Base-by-base conservation (phyloP, 139 green algal species). In the Trebouxia sp. region DNA sequence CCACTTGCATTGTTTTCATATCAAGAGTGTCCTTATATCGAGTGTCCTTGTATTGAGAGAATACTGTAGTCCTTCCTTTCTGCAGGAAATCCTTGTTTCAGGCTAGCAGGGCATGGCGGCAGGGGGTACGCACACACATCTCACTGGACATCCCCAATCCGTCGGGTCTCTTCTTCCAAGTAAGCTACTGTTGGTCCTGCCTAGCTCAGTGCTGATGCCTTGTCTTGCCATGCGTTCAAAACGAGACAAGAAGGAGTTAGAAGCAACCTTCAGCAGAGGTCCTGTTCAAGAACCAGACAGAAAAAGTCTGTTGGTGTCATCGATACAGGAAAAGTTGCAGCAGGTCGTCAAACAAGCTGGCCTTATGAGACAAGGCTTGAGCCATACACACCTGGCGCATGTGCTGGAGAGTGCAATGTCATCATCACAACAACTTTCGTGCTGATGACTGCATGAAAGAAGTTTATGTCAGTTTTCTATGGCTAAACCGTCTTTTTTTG, bases 41-140 rank as follows among this genome's bases (percentile, higher is more conserved):
- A 67, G 55, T 32, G 5, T 35, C 6, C 0, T 22, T 1, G 14
- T 39, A 26, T 35, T 8, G 30, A 67, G 55, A n/a, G n/a, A n/a
- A n/a, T n/a, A n/a, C n/a, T n/a, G n/a, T n/a, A n/a, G n/a, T 5
- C 4, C 50, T 28, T 22, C 26, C 50, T 58, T 32, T 38, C 6
- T 79, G 47, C 72, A 62, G 72, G 28, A 30, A 37, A 35, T 62
- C 72, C 15, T 38, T 79, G 47, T 26, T 79, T 32, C 42, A 79
- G 24, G 72, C 72, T 10, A 65, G n/a, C 0, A 26, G 72, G 28
- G 32, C 7, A 15, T 79, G 72, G 72, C 72, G 72, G 12, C 35
- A 62, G 47, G 72, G 72, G 20, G 72, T 79, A 30, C 72, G 72
- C 14, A 79, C 72, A 41, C 69, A 41, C n/a, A 35, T 51, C 0